A percentile compares a stretch with the other conserved stretches of the same genome.
phyloP scores from a whole-genome alignment of 208 protist species.

The Trypanosoma brucei region DNA sequence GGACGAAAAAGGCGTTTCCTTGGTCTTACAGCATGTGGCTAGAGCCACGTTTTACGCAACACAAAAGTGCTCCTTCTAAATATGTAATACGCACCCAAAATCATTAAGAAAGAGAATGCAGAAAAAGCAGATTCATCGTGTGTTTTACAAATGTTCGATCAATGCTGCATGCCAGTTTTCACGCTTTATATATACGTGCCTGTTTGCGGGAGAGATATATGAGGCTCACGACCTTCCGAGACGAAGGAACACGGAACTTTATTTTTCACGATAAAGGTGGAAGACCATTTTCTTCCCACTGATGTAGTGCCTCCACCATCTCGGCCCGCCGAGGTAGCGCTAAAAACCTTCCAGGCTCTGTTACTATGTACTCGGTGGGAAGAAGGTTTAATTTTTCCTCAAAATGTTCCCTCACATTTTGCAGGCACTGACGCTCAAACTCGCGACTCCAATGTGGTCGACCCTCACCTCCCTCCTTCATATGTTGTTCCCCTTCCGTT shows the following conservation, averaged over 20 bases:
- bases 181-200: not conserved
- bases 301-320: conserved; percentile 48
- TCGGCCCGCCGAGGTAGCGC: conserved; percentile 32
- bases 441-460: conserved; percentile 1
- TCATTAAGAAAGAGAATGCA: no score
- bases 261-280: conserved; percentile 31
- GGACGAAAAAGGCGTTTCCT: no score
- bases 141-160: no score
- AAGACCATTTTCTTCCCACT: conserved; percentile 47
- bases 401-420: conserved; percentile 55
- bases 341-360: conserved; percentile 50
- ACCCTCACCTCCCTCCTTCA: not conserved
- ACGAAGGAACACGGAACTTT: not conserved
- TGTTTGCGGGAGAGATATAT: not conserved
- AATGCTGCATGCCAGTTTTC: no score
- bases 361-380: conserved; percentile 58
- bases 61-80: no score
- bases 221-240: no score
- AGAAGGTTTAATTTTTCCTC: conserved; percentile 70
- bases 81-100: no score
- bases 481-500: not conserved
- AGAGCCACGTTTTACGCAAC: no score
- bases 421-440: conserved; percentile 32
- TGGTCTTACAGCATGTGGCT: no score
- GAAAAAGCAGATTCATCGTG: no score